Evolutionary conservation across 495 filamentous ascomycete species (phyloP).

Genomic region (Apodospora peruviana): DNA sequence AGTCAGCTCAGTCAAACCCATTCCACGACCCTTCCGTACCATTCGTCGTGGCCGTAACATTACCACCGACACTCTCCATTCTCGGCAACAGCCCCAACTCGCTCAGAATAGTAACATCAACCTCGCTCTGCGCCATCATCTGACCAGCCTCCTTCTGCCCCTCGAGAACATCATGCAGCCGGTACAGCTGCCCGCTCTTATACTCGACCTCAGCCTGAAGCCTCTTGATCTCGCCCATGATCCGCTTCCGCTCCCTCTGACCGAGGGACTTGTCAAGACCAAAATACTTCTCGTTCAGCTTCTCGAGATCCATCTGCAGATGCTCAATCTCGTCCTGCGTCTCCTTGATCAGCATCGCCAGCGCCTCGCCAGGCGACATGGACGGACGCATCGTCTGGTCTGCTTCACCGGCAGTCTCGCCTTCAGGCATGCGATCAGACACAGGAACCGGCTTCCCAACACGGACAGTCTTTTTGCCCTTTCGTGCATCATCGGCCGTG

Average conservation of each 20-base stretch:
- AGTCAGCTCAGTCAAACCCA: constrained; percentile 25
- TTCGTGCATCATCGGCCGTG: constrained; percentile 21
- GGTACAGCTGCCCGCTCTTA: constrained; percentile 85
- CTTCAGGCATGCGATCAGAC: constrained; percentile 51
- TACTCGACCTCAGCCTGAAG: constrained; percentile 61
- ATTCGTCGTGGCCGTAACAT: constrained; percentile 4
- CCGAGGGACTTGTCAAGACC: constrained; percentile 64
- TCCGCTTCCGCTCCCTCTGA: constrained; percentile 54
- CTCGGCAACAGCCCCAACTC: not conserved
- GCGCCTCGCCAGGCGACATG: constrained; percentile 65
- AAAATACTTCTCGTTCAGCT: constrained; percentile 57
- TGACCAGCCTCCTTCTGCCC: constrained; percentile 63
- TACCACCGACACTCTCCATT: not conserved
- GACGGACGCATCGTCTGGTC: constrained; percentile 75
- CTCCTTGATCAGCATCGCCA: constrained; percentile 73
- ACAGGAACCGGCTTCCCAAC: constrained; percentile 67
- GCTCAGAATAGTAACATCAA: constrained; percentile 58
- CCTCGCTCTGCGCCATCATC: constrained; percentile 58
- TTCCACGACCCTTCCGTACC: constrained; percentile 32
- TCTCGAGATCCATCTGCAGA: constrained; percentile 60
- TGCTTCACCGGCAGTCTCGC: constrained; percentile 46
- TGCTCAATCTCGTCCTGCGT: constrained; percentile 80
- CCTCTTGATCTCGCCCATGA: constrained; percentile 60
- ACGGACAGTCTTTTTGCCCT: constrained; percentile 50
- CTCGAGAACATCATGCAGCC: constrained; percentile 84